Conservation (phyloP, 2,329 filamentous ascomycete genomes). For the Incumbomyces delicatus region DNA sequence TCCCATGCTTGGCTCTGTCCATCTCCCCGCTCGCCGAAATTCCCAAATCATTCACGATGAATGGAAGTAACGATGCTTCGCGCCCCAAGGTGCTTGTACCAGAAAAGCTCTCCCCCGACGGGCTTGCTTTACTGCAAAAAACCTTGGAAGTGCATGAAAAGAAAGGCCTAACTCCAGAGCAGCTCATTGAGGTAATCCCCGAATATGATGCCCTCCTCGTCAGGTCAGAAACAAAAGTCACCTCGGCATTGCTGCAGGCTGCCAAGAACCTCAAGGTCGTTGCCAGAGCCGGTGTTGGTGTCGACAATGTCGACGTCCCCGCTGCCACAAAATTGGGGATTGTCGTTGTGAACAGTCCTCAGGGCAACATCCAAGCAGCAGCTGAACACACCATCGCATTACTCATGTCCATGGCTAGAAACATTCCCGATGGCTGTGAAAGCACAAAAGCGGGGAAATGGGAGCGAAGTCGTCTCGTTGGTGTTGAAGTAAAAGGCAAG, state of each 20-base stretch:
- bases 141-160: constrained; percentile 62
- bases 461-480: constrained; percentile 65
- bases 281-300: constrained; percentile 68
- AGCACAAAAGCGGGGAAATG: constrained; percentile 62
- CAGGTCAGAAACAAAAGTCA: constrained; percentile 74
- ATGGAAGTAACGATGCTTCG: constrained; percentile 13
- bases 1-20: too few species aligned
- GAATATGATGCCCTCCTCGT: constrained; percentile 69
- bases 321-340: constrained; percentile 64
- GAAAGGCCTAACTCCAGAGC: constrained; percentile 50
- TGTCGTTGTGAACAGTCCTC: constrained; percentile 70
- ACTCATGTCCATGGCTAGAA: constrained; percentile 62
- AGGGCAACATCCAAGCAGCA: constrained; percentile 70
- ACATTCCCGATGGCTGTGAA: constrained; percentile 61
- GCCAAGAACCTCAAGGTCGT: constrained; percentile 65
- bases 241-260: constrained; percentile 53
- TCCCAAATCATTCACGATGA: constrained; percentile 5
- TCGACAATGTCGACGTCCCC: constrained; percentile 71
- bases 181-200: constrained; percentile 58
- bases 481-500: constrained; percentile 69
- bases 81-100: constrained; percentile 57
- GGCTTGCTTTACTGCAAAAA: constrained; percentile 56
- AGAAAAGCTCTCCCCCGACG: constrained; percentile 72
- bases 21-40: too few species aligned
- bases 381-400: constrained; percentile 70